Evolutionary conservation across 2,329 filamentous ascomycete species (phyloP), one percentile per base, ranked within the genome.

Genomic region (Curvularia verruculosa): DNA sequence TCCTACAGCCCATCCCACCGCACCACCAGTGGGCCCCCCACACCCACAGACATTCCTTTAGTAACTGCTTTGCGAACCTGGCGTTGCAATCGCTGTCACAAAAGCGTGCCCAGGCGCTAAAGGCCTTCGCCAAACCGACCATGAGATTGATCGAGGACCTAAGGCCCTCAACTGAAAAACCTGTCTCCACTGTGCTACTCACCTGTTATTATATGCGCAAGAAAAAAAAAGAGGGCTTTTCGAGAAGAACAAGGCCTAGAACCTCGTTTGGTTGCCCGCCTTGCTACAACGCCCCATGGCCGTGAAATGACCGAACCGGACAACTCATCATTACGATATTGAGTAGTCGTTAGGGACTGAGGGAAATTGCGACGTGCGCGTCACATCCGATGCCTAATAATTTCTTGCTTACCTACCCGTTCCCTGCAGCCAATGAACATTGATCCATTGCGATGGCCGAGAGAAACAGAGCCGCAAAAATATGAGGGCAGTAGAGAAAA

Each of bases 221-320:
- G 15, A 26, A n/a, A 13, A 24, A 12, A 39, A 39, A 28, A 37
- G 19, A 26, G n/a, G n/a, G 3, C 28, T 5, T 9, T 10, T 19
- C 5, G 24, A 15, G 46, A 23, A 24, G 6, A 18, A 37, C 13
- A 37, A 34, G 24, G 21, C 39, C 34, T 23, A 39, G 34, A 49
- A 39, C 46, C 18, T 19, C 7, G 31, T 34, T 15, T 5, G 12
- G 9, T 34, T 34, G 31, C 31, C 3, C 13, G 31, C 31, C 13
- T 34, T 34, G 31, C 31, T 4, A 34, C 31, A 29, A 2, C 4
- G 4, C 34, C 15, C 15, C 21, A 21, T 28, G 23, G 46, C 46
- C 46, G 34, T 15, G 21, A 39, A 49, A 49, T 28, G 23, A 49
- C 46, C 46, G 46, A 49, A 37, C 28, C 28, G 3, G 28, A 29